phyloP scores from a whole-genome alignment of 2,329 filamentous ascomycete species.

The Fusarium sarcochroum region DNA sequence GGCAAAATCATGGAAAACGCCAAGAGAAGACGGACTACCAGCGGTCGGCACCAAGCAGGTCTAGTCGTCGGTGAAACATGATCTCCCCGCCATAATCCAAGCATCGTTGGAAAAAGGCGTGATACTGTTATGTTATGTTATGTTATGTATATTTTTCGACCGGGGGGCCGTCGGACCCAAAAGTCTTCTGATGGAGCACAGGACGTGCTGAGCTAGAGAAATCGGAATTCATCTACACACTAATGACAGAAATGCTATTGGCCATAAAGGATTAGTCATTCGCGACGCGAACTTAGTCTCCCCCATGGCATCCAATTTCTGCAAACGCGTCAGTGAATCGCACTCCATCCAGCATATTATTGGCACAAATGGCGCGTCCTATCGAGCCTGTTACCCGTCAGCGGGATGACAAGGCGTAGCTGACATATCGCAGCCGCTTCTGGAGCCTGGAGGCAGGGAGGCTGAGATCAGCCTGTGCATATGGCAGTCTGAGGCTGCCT shows the following conservation, averaged over 20 bases:
- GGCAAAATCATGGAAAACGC: not conserved
- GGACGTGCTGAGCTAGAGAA: slow-evolving; percentile 25
- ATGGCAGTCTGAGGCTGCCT: too few relatives aligned
- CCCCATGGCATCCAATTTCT: too few relatives aligned
- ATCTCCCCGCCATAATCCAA: too few relatives aligned
- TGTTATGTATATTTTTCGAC: slow-evolving; percentile 20
- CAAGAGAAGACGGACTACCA: slow-evolving; percentile 1
- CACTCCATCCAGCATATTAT: slow-evolving; percentile 18
- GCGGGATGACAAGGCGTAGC: too few relatives aligned
- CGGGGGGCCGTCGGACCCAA: not conserved
- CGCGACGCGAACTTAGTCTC: not conserved
- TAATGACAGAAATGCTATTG: slow-evolving; percentile 1
- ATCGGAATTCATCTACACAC: slow-evolving; percentile 2
- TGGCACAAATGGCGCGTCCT: not conserved
- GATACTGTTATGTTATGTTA: too few relatives aligned
- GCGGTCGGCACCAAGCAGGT: too few relatives aligned
- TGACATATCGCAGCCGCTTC: too few relatives aligned
- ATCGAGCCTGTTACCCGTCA: too few relatives aligned
- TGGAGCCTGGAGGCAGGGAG: too few relatives aligned
- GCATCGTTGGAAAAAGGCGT: too few relatives aligned
- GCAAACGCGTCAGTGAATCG: not conserved
- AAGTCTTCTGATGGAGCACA: slow-evolving; percentile 20
- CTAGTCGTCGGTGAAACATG: too few relatives aligned
- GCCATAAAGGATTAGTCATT: not conserved
- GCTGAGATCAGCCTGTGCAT: too few relatives aligned